Percentiles rank a stretch among this genome's conserved stretches.
Evolutionary conservation across 176 grass and related monocot genomes (phyloP).

Genomic region (Miscanthus lutarioriparius): DNA sequence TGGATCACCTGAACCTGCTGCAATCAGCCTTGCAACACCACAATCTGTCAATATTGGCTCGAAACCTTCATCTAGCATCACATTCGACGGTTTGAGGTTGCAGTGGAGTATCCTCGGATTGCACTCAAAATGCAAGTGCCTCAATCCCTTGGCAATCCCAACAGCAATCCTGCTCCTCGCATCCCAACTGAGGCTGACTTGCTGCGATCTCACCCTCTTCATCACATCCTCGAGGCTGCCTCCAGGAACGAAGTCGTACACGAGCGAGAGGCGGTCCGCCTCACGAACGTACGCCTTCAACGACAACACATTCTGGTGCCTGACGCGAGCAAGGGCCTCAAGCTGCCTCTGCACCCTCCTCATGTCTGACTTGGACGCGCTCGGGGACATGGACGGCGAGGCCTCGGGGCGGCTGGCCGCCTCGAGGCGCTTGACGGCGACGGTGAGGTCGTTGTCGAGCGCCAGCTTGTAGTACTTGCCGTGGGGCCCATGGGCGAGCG

Average conservation of each 20-base stretch:
- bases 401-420: slow-evolving; percentile 15
- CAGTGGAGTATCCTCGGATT: slow-evolving; percentile 69
- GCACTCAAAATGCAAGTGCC: slow-evolving; percentile 88
- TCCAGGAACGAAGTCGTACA: slow-evolving; percentile 61
- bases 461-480: slow-evolving; percentile 74
- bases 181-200: slow-evolving; percentile 73
- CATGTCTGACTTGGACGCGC: slow-evolving; percentile 70
- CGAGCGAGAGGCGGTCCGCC: slow-evolving; percentile 64
- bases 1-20: slow-evolving; percentile 42
- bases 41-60: slow-evolving; percentile 73
- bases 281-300: slow-evolving; percentile 84
- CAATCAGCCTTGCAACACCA: slow-evolving; percentile 58
- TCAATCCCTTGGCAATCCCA: slow-evolving; percentile 74
- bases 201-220: slow-evolving; percentile 77
- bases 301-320: slow-evolving; percentile 78
- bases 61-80: slow-evolving; percentile 80
- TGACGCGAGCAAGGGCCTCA: slow-evolving; percentile 61
- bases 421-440: slow-evolving; percentile 70
- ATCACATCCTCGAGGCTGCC: slow-evolving; percentile 95
- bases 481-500: slow-evolving; percentile 46
- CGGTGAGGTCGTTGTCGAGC: slow-evolving; percentile 66
- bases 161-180: slow-evolving; percentile 72
- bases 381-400: slow-evolving; percentile 37
- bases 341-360: slow-evolving; percentile 84
- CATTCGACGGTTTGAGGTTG: slow-evolving; percentile 78